Evolutionary conservation across 495 filamentous ascomycete species (phyloP), one percentile per base, ranked within the genome.

Genomic region (Barbatosphaeria neglecta): DNA sequence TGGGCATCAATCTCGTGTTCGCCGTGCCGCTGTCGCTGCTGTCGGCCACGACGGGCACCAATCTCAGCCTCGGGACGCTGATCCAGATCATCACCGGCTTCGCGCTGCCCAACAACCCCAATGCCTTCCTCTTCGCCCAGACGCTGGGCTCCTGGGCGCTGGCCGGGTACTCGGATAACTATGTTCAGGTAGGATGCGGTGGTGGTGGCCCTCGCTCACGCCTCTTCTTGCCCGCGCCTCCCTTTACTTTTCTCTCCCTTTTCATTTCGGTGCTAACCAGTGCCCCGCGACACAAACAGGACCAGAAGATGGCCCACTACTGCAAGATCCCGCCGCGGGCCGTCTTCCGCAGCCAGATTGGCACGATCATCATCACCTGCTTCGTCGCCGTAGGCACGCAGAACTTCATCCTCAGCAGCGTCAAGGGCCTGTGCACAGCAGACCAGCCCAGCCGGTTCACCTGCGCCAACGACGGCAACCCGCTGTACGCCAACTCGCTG

Each of bases 271-370:
- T n/a, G n/a, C n/a, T n/a, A n/a, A n/a, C n/a, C n/a, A n/a, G n/a
- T n/a, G n/a, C n/a, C n/a, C n/a, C n/a, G n/a, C n/a, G n/a, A n/a
- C n/a, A n/a, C n/a, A n/a, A n/a, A n/a, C 64, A 67, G 42, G 64
- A 67, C 45, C 61, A 62, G 37, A 67, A 67, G 53, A 55, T 67
- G 45, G 64, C 59, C 13, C 57, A 64, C 41, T 56, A 56, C 47
- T 45, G 54, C 51, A 59, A 60, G 50, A 60, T 62, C 44, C 47
- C 59, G 37, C 59, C 59, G 37, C 47, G 59, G 5, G 49, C 54
- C 41, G 59, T 62, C 10, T 62, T 62, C 44, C 33, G 57, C 20
- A 49, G 48, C 23, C 59, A 62, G 46, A 60, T 62, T 18, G 54
- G 52, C 41, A 60, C 59, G 28, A 62, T 60, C 47, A 49, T 62